Conservation (phyloP, 2,329 filamentous ascomycete genomes). For the Cladosporium colombiae region DNA sequence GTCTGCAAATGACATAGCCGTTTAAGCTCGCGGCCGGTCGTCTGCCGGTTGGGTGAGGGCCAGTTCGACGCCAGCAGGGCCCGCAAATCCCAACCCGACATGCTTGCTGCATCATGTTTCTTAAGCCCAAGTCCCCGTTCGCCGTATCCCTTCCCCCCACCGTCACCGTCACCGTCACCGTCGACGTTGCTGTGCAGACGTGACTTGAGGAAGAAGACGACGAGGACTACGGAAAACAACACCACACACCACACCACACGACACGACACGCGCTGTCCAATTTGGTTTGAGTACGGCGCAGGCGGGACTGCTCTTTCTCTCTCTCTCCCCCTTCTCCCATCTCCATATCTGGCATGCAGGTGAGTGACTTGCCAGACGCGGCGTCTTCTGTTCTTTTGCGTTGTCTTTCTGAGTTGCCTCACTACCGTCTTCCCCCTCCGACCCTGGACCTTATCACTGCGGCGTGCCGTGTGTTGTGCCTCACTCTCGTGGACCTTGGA, state of each 20-base stretch:
- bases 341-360: conserved; percentile 17
- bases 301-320: neutral
- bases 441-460: neutral
- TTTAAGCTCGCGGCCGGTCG: conserved; percentile 7
- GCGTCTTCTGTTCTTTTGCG: neutral
- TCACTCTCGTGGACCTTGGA: neutral
- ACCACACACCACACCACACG: neutral
- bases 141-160: neutral
- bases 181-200: conserved; percentile 1
- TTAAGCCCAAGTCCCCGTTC: conserved; percentile 7
- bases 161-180: neutral
- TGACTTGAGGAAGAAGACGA: neutral
- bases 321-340: neutral
- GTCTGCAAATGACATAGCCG: conserved; percentile 4
- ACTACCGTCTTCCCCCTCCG: neutral
- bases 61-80: neutral
- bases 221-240: too few relatives aligned
- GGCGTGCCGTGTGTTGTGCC: neutral
- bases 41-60: conserved; percentile 3
- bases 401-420: neutral
- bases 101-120: conserved; percentile 1
- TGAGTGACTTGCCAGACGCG: conserved; percentile 4
- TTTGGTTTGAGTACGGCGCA: conserved; percentile 46
- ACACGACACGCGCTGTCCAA: conserved; percentile 41
- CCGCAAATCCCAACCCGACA: conserved; percentile 13